Evolutionary conservation across 495 filamentous ascomycete species (phyloP), one percentile per base, ranked within the genome.

Genomic region (Evernia prunastri): DNA sequence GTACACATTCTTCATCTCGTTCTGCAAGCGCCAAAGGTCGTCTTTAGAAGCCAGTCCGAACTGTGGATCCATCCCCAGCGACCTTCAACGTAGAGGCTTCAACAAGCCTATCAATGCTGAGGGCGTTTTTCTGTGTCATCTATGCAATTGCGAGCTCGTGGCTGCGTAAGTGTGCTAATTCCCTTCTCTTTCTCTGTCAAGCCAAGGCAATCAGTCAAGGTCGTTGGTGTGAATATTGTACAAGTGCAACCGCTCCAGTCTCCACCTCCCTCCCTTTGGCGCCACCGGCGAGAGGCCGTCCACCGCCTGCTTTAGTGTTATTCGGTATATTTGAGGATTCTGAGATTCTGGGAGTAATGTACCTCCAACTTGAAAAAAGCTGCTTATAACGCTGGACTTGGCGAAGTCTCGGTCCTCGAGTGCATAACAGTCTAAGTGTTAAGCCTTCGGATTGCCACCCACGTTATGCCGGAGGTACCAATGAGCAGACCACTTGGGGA

Each of bases 21-120:
- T 89, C 72, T 93, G 87, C 64, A 96, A 81, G 77, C 87, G 86
- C 83, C 90, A 93, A 63, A 93, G 79, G 75, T 96, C 91, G 79
- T 89, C 88, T 69, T 82, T 83, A 63, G 86, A 84, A 56, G 82
- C 82, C 73, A 86, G 82, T 36, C 79, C 75, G 68, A 76, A 84
- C 74, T 87, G 86, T 40, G 84, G 80, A 78, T 88, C 86, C 86
- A 88, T 88, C 29, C 67, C 75, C 70, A 60, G 51, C 25, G 57
- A 68, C 72, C 45, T 31, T 42, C 33, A 59, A 39, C 36, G 56
- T 39, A 59, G 43, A 49, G 37, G 62, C 62, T 29, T 13, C 31
- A 31, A 43, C 62, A 64, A 49, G 51, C 54, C 56, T 40, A 45
- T 20, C 62, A 51, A 40, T 51, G 56, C 29, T 25, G 56, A 64